Conservation (phyloP, 768 basidiomycete species). For the Phylloporus arenicola region DNA sequence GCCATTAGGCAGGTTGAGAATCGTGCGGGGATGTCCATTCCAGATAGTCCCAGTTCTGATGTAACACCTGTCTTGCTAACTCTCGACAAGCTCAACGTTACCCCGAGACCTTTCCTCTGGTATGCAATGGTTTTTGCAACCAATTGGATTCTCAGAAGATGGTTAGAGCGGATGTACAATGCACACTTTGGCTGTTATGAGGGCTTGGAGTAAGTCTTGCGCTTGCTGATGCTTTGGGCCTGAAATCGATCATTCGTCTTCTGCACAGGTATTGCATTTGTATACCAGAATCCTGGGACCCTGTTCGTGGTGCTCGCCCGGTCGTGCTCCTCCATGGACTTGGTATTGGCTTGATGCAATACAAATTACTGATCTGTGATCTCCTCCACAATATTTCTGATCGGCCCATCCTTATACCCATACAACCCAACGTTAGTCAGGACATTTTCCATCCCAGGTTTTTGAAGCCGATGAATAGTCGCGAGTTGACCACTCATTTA, state of each 20-base stretch:
- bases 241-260: not conserved
- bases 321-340: slow-evolving; percentile 86
- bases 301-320: slow-evolving; percentile 53
- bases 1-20: slow-evolving; percentile 62
- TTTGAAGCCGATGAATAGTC: slow-evolving; percentile 62
- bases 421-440: slow-evolving; percentile 87
- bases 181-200: slow-evolving; percentile 46
- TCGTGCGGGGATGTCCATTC: slow-evolving; percentile 61
- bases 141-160: slow-evolving; percentile 45
- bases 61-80: slow-evolving; percentile 62
- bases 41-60: slow-evolving; percentile 51
- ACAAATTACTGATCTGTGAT: slow-evolving; percentile 54
- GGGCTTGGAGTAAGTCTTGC: slow-evolving; percentile 58
- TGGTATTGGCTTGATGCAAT: slow-evolving; percentile 75
- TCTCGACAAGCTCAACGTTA: slow-evolving; percentile 68
- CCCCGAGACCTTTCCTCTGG: slow-evolving; percentile 62
- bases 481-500: slow-evolving; percentile 53
- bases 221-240: not conserved
- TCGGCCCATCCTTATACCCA: slow-evolving; percentile 67
- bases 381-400: slow-evolving; percentile 53
- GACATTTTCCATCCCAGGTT: slow-evolving; percentile 73
- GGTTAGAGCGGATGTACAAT: slow-evolving; percentile 39
- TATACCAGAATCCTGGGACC: slow-evolving; percentile 62
- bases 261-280: slow-evolving; percentile 64
- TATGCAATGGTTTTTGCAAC: slow-evolving; percentile 48